Percentiles rank a stretch among this genome's conserved stretches.
Conservation (phyloP, 208 protist species). For the Acanthamoeba lenticulata region DNA sequence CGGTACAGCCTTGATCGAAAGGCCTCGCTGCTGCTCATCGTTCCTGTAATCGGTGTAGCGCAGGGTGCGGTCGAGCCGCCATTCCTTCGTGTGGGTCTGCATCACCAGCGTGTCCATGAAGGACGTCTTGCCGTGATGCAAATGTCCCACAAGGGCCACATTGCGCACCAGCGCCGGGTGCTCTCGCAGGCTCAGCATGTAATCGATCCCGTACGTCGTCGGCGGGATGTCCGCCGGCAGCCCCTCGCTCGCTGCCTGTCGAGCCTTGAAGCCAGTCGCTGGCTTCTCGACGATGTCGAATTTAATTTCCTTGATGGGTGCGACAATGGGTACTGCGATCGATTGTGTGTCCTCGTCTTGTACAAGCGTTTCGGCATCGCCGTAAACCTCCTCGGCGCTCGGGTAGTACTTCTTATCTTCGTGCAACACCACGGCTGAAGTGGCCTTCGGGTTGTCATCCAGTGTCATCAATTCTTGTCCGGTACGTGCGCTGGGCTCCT, state of each 20-base stretch:
- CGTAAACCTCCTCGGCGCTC: slow-evolving; percentile 88
- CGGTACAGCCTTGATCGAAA: slow-evolving; percentile 90
- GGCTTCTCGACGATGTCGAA: slow-evolving; percentile 85
- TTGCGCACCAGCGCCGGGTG: slow-evolving; percentile 93
- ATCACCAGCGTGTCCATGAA: slow-evolving; percentile 92
- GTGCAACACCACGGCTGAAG: slow-evolving; percentile 86
- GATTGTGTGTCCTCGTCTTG: slow-evolving; percentile 94
- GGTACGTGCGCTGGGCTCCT: not conserved
- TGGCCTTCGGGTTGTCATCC: not conserved
- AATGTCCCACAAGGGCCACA: slow-evolving; percentile 93
- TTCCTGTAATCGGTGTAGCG: slow-evolving; percentile 88
- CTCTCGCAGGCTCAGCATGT: slow-evolving; percentile 81
- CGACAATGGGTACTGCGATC: slow-evolving; percentile 92
- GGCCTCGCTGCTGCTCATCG: slow-evolving; percentile 88
- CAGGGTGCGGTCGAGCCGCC: slow-evolving; percentile 67
- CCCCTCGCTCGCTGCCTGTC: not conserved
- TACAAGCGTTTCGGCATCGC: slow-evolving; percentile 90
- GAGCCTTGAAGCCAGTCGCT: slow-evolving; percentile 79
- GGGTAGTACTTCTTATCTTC: slow-evolving; percentile 95
- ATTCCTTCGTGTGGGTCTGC: slow-evolving; percentile 89
- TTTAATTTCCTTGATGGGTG: slow-evolving; percentile 84
- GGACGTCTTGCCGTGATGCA: slow-evolving; percentile 98
- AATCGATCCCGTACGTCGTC: slow-evolving; percentile 59
- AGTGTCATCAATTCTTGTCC: not conserved
- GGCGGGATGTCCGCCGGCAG: not conserved